These are phyloP conservation scores for Suillus americanus DNA, from an alignment of 768 basidiomycete species.

Conservation along the genomic window DNA sequence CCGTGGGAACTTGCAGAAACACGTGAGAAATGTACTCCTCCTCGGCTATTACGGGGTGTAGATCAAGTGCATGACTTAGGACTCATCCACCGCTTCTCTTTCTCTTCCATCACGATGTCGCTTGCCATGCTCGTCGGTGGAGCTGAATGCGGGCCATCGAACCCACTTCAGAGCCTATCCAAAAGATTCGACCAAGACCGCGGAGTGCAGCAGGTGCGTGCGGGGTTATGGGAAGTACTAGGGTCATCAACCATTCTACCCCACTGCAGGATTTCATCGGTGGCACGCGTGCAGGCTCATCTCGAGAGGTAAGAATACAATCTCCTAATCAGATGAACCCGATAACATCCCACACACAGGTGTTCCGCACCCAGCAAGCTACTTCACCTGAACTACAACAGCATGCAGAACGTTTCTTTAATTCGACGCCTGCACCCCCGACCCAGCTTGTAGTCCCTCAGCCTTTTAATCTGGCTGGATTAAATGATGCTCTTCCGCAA, in stretches of 20 bases:
- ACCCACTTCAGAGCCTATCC: constrained; percentile 75
- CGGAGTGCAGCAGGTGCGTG: constrained; percentile 68
- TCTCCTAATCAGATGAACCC: constrained; percentile 7
- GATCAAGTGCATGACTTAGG: neutral
- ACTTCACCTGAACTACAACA: constrained; percentile 46
- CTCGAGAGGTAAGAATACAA: constrained; percentile 51
- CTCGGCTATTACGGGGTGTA: neutral
- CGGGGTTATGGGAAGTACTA: neutral
- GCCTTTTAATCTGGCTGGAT: constrained; percentile 59
- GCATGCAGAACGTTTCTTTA: constrained; percentile 75
- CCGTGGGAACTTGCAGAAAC: neutral
- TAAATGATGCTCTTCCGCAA: constrained; percentile 23
- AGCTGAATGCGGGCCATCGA: constrained; percentile 84
- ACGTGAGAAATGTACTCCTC: neutral
- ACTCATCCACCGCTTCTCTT: neutral
- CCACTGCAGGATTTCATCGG: constrained; percentile 66
- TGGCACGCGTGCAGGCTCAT: constrained; percentile 56
- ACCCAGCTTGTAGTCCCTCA: constrained; percentile 36
- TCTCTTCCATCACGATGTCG: constrained; percentile 50
- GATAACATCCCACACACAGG: constrained; percentile 33
- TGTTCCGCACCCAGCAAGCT: constrained; percentile 56
- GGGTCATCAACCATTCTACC: constrained; percentile 2
- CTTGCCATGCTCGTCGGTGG: constrained; percentile 76
- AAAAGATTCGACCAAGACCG: constrained; percentile 81
- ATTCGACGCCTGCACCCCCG: constrained; percentile 26